These are phyloP conservation scores for Oxyria digyna DNA, from an alignment of 148 eudicot genomes.

Conservation along the genomic window DNA sequence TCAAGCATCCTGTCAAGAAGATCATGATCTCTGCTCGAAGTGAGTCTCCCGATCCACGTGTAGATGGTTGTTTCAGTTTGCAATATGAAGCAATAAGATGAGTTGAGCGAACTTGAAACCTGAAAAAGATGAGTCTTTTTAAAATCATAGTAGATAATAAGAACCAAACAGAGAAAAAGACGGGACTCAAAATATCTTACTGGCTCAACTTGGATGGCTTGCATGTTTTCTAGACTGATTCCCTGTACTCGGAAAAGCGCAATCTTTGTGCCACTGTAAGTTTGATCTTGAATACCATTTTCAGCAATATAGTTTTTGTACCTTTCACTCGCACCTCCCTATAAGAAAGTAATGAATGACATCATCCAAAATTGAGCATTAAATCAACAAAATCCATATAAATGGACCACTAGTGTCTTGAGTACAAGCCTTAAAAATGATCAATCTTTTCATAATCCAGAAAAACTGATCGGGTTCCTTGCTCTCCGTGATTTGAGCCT, in stretches of 20 bases:
- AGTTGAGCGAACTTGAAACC: constrained; percentile 44
- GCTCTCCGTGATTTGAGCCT: constrained; percentile 34
- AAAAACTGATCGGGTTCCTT: constrained; percentile 34
- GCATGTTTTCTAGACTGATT: constrained; percentile 26
- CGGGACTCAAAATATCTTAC: constrained; percentile 10
- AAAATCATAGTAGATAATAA: neutral
- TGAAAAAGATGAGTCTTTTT: constrained; percentile 11
- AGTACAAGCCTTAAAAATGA: constrained; percentile 27
- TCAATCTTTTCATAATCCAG: constrained; percentile 21
- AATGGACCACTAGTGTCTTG: neutral
- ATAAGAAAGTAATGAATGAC: neutral
- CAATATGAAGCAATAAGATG: constrained; percentile 44
- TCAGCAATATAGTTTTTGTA: constrained; percentile 21
- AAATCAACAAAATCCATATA: neutral
- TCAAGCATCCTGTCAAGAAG: constrained; percentile 39
- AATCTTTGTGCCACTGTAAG: constrained; percentile 21
- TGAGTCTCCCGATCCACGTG: constrained; percentile 40
- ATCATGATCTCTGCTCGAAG: constrained; percentile 34
- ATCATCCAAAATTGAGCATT: neutral
- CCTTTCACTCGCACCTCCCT: constrained; percentile 25
- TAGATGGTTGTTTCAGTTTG: constrained; percentile 31
- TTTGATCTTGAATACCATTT: constrained; percentile 21
- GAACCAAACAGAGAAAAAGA: constrained; percentile 1
- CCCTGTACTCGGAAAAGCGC: constrained; percentile 45
- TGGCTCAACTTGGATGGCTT: constrained; percentile 36